Evolutionary conservation across 495 filamentous ascomycete species (phyloP), one percentile per base, ranked within the genome.

Genomic region (Penicillium macrosclerotiorum): DNA sequence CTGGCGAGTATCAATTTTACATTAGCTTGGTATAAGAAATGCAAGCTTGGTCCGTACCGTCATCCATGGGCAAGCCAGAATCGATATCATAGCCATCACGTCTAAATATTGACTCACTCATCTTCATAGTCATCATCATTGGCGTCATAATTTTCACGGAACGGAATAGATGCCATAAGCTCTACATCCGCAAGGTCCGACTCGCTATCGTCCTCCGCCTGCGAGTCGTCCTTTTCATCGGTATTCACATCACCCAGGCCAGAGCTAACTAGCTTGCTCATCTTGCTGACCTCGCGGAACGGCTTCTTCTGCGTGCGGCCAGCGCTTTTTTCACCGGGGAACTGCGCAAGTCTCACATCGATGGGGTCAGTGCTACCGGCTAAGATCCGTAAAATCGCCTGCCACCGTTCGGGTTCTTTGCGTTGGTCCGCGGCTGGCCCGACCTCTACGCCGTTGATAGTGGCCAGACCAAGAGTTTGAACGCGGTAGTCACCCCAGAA

Each of bases 401-500:
- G 62, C 75, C 75, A 78, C 47, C 63, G 64, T 29, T 57, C 57
- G 5, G 69, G 55, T 35, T 76, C 18, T 8, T 45, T 63, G 11
- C 77, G 68, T 12, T 64, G 58, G 2, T 61, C 56, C 27, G 72
- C 75, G 13, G 65, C 71, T 14, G 57, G 43, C 3, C 70, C 67
- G 14, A 74, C 68, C 9, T 79, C 73, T 2, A 69, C 43, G 0
- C 77, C 76, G 47, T 81, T 81, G 8, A 82, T 59, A 12, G 68
- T 68, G 16, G 75, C 69, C 9, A 84, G 38, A 22, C 74, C 77
- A 3, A 84, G 69, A 0, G 76, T 75, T 30, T 82, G 70, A 0
- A 70, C 69, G 2, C 80, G 68, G 34, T 64, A 67, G 36, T 83
- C 78, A 13, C 69, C 76, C 78, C 78, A 83, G 58, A 76, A 79